Base-by-base conservation (phyloP, 2,329 filamentous ascomycete genomes). In the Ophiostoma sp. region DNA sequence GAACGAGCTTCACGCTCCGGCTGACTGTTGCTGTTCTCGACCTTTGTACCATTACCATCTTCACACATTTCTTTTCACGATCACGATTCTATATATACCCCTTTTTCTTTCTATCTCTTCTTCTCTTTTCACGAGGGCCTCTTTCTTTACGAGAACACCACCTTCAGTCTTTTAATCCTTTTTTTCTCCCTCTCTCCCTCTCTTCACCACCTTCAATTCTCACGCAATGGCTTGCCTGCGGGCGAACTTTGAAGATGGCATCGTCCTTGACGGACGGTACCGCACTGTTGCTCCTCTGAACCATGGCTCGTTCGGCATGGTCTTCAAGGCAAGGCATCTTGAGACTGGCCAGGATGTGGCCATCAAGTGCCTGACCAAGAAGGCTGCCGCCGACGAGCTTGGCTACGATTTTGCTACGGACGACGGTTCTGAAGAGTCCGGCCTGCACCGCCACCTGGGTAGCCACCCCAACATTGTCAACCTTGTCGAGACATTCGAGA, bases 281-380 rank as follows among this genome's bases (percentile, higher is more conserved):
- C 85, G 91, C 81, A 96, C 94, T 70, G 86, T 97, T 77, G 92
- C 94, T 75, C 94, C 95, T 71, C 90, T 99, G 82, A 99, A 99
- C 79, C 93, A 97, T 86, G 95, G 95, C 76, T 98, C 95, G 70
- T 99, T 98, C 78, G 95, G 95, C 78, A 96, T 98, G 92, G 95
- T 99, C 76, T 97, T 97, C 81, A 89, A 93, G 81, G 95, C 94
- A 72, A 90, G 86, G 79, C 93, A 99, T 79, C 84, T 89, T 74
- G 79, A 84, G 74, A 96, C 91, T 72, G 87, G 89, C 75, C 85
- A 95, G 72, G 86, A 88, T 72, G 95, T 99, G 75, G 95, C 95
- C 73, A 91, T 99, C 86, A 99, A 99, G 83, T 97, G 94, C 80
- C 83, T 98, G 79, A 93, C 93, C 77, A 99, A 98, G 85, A 86